Conservation (phyloP, 176 grass and related monocot species). For the Ensete glaucum region DNA sequence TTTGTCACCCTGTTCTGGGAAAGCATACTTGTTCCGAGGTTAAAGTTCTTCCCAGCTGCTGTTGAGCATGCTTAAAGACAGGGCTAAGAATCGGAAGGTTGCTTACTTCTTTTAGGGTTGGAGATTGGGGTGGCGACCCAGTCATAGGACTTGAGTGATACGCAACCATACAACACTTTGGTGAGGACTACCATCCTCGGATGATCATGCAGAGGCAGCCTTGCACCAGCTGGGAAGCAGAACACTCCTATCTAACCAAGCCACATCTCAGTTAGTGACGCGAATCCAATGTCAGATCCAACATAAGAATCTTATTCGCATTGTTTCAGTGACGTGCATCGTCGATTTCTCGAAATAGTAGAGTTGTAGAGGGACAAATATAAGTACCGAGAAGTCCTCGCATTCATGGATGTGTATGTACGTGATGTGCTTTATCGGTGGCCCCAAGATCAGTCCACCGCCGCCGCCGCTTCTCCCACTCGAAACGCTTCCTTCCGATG, state of each 20-base stretch:
- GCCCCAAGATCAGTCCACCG: neutral
- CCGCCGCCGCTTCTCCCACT: no score
- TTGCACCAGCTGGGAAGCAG: slow-evolving; percentile 24
- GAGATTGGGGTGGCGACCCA: slow-evolving; percentile 13
- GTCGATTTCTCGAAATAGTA: neutral
- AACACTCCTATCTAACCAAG: slow-evolving; percentile 19
- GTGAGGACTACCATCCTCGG: slow-evolving; percentile 24
- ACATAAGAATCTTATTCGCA: no score
- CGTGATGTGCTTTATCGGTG: slow-evolving; percentile 3
- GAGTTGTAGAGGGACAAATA: neutral
- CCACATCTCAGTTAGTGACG: no score
- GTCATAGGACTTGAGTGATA: slow-evolving; percentile 14
- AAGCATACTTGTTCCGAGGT: no score
- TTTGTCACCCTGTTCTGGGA: no score
- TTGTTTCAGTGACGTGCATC: no score
- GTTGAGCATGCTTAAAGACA: no score
- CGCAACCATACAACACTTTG: slow-evolving; percentile 21
- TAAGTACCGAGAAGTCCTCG: slow-evolving; percentile 20
- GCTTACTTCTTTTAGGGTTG: slow-evolving; percentile 4
- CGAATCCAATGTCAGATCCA: no score
- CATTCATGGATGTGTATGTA: slow-evolving; percentile 27
- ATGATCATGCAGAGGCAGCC: slow-evolving; percentile 22
- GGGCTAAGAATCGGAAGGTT: no score
- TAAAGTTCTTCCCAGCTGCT: no score
- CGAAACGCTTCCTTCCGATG: no score